Percentiles rank a stretch among this genome's conserved stretches.
Conservation (phyloP, 306 rosid genomes). For the Senna tora region DNA sequence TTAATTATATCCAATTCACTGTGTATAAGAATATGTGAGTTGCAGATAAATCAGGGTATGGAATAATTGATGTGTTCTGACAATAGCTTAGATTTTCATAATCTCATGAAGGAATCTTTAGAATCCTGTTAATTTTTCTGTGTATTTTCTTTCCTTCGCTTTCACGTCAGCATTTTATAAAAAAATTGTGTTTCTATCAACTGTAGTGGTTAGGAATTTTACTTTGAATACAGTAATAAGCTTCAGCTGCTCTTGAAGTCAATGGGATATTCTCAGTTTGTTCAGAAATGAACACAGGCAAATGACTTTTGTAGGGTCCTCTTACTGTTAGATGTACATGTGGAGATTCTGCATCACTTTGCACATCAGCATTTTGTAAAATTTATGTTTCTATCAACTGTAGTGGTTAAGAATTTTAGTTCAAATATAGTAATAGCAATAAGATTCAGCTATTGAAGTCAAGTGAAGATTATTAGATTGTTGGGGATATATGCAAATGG, state of each 20-base stretch:
- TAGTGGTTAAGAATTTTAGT: neutral
- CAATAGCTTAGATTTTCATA: neutral
- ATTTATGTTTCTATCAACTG: neutral
- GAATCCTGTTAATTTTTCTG: neutral
- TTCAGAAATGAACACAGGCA: too few species aligned
- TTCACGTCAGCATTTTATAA: neutral
- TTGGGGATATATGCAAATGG: neutral
- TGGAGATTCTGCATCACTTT: neutral
- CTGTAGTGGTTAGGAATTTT: neutral
- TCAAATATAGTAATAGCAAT: neutral
- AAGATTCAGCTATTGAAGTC: neutral
- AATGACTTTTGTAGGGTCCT: too few species aligned
- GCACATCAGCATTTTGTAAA: neutral
- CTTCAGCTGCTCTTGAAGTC: too few species aligned
- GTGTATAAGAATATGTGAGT: neutral
- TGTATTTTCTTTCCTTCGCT: neutral
- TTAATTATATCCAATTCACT: neutral
- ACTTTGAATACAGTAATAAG: too few species aligned
- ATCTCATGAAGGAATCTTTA: neutral
- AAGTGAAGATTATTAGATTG: constrained; percentile 1
- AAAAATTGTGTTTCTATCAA: neutral
- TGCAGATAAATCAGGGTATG: neutral
- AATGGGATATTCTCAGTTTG: too few species aligned
- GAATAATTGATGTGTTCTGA: neutral
- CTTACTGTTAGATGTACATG: too few species aligned